A percentile compares a stretch with the other conserved stretches of the same genome.
These are phyloP conservation scores for Magnolia officinalis DNA, from an alignment of 164 flowering plant species.

Conservation along the genomic window DNA sequence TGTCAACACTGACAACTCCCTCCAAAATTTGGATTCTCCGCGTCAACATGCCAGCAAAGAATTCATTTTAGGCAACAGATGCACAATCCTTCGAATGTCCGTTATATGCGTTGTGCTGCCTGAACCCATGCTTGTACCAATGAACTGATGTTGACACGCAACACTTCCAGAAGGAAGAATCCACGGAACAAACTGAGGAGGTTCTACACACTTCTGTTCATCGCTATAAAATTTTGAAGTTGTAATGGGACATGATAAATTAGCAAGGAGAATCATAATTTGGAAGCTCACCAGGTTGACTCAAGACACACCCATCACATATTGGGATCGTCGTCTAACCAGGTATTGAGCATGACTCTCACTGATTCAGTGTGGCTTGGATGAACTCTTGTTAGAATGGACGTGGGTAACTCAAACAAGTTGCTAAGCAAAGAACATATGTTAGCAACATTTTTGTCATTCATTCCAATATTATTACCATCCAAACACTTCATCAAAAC, in stretches of 20 bases:
- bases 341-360: background rate
- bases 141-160: background rate
- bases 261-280: constrained; percentile 3
- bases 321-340: constrained; percentile 2
- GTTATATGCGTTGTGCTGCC: background rate
- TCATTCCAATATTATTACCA: background rate
- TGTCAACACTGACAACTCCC: constrained; percentile 5
- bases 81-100: background rate
- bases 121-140: constrained; percentile 2
- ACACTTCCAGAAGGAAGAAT: background rate
- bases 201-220: background rate
- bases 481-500: background rate
- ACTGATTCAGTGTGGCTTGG: background rate
- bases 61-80: constrained; percentile 2
- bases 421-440: background rate
- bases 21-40: background rate
- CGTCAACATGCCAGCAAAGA: background rate
- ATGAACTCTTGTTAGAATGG: background rate
- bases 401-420: background rate
- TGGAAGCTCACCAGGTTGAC: constrained; percentile 5
- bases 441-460: background rate
- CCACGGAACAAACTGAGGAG: background rate
- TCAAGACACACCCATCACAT: background rate
- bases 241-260: background rate
- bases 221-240: background rate